Evolutionary conservation across 768 basidiomycete genomes (phyloP).

Genomic region (Mycena polygramma): DNA sequence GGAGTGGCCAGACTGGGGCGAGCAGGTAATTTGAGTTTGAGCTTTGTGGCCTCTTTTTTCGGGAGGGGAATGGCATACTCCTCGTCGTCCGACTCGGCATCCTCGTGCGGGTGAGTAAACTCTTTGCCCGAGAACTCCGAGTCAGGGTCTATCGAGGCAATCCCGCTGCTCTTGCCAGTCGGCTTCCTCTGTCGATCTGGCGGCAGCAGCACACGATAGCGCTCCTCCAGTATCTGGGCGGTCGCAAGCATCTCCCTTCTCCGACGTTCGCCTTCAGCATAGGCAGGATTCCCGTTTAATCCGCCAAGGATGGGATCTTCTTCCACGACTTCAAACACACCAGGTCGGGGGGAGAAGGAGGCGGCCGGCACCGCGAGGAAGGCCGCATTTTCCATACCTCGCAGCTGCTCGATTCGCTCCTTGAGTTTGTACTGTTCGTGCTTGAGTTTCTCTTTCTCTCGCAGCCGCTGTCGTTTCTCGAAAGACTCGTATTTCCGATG

Average conservation of each 20-base stretch:
- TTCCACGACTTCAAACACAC: slow-evolving; percentile 41
- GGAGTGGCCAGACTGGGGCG: slow-evolving; percentile 38
- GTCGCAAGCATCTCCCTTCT: slow-evolving; percentile 80
- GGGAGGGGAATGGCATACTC: slow-evolving; percentile 39
- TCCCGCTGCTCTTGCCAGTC: slow-evolving; percentile 36
- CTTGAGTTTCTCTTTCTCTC: slow-evolving; percentile 93
- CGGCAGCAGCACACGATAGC: slow-evolving; percentile 82
- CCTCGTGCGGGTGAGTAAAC: slow-evolving; percentile 33
- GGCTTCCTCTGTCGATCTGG: slow-evolving; percentile 64
- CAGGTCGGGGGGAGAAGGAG: slow-evolving; percentile 62
- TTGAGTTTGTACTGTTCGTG: slow-evolving; percentile 94
- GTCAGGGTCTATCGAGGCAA: slow-evolving; percentile 44
- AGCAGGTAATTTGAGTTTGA: slow-evolving; percentile 52
- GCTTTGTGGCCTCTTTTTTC: slow-evolving; percentile 50
- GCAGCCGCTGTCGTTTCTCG: slow-evolving; percentile 86
- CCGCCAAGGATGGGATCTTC: slow-evolving; percentile 46
- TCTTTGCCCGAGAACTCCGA: slow-evolving; percentile 33
- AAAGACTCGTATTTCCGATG: slow-evolving; percentile 90
- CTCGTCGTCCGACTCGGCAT: slow-evolving; percentile 49
- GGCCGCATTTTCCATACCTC: slow-evolving; percentile 76
- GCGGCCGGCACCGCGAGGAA: slow-evolving; percentile 75
- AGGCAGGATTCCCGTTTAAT: slow-evolving; percentile 52
- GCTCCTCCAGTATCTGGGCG: slow-evolving; percentile 74
- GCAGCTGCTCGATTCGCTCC: slow-evolving; percentile 88
- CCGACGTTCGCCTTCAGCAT: slow-evolving; percentile 80